Evolutionary conservation across 1,284 basidiomycete genomes (phyloP), one percentile per base, ranked within the genome.

Genomic region (Ceraceosorus guamensis): DNA sequence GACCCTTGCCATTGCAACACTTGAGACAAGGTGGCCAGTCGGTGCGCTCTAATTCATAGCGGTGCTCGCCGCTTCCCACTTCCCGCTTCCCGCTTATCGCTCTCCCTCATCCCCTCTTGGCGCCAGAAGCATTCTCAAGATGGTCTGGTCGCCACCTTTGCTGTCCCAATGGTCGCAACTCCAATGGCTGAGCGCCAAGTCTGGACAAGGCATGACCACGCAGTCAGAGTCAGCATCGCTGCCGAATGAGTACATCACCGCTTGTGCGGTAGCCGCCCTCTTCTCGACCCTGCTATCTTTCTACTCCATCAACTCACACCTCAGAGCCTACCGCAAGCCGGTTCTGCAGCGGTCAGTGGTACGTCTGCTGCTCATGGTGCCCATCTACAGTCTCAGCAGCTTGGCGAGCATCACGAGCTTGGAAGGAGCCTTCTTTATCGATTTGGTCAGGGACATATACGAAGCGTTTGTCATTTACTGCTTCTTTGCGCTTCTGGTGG

Each of bases 391-490:
- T 92, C 0, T 93, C 90, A 2, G 81, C 93, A 66, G 37, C 37
- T n/a, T 41, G 37, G 91, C 96, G 62, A 91, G 93, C 1, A 81
- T 99, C 49, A 92, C 92, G 79, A 96, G 91, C 0, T 81, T 97
- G 53, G 87, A 93, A 71, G 89, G 89, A 0, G 93, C 93, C 0
- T 96, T 97, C 79, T 87, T 95, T 66, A 95, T 99, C 66, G 93
- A 98, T 76, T 88, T 85, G 24, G 81, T 97, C 57, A 83, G 93
- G 44, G 95, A 99, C 77, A 84, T 98, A 10, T 98, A 99, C 78
- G 93, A 99, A 59, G 67, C 52, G 35, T 53, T 63, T 44, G 56
- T 47, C 47, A 52, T 50, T n/a, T 96, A 97, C 78, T 91, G 59
- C 55, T 78, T 78, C 68, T 78, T 78, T 65, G 66, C 63, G 37